Evolutionary conservation across 371 early-diverging fungal genomes (phyloP), one percentile per base, ranked within the genome.

Genomic region (Syncephalastrum sp.): DNA sequence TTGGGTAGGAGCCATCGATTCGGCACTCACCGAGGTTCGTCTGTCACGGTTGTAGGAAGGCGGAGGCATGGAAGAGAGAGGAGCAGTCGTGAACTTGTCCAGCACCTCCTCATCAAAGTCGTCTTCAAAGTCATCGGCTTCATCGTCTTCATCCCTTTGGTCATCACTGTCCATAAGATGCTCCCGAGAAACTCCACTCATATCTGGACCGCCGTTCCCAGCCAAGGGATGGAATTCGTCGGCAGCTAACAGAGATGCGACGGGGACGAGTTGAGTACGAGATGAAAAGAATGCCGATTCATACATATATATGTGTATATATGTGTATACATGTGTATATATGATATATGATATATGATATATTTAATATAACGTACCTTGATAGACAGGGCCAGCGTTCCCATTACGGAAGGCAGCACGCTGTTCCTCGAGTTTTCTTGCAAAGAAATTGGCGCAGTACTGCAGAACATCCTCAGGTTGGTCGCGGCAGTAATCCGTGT

Each of bases 21-120:
- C 97, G 21, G 99, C 97, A 57, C 91, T 91, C 52, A 99, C 97
- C 17, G 95, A 94, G 25, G 93, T 92, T 55, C 99, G 93, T 42
- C 99, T 86, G 23, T 90, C 94, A n/a, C 82, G 74, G 61, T 80
- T 79, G 53, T 82, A 82, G 55, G 70, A 70, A 29, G 29, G 29
- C 10, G 77, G 65, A 12, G 82, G 82, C 46, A 77, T 71, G 33
- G 58, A 33, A 47, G 74, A 50, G 14, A 69, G 53, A 50, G 61
- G 68, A 5, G 78, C 75, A 50, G 77, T 72, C 10, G 82, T 79
- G 45, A 81, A 75, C 43, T 74, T 80, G 50, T 84, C 83, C 10
- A 74, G 75, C 24, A 74, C 78, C 29, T 85, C 85, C 19, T 77
- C 80, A n/a, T 84, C 81, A 44, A 74, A 78, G 56, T 82, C 80